These are phyloP conservation scores for Yamadazyma membranifaciens DNA, from an alignment of 1,139 yeast species.

Conservation along the genomic window DNA sequence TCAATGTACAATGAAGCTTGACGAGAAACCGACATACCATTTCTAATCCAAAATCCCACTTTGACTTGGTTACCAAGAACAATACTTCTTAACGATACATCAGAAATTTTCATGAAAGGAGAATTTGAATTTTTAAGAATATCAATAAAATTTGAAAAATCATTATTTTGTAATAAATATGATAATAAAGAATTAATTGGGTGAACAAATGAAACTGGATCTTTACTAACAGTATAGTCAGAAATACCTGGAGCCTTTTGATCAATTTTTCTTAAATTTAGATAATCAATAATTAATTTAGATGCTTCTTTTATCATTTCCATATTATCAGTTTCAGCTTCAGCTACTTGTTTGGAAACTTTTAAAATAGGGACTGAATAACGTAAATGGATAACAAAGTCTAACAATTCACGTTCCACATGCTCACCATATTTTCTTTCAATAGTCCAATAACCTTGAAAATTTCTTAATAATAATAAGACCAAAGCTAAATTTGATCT, in stretches of 20 bases:
- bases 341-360: slow-evolving; percentile 44
- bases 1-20: slow-evolving; percentile 42
- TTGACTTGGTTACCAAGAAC: slow-evolving; percentile 75
- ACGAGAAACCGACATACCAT: slow-evolving; percentile 56
- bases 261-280: slow-evolving; percentile 19
- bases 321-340: slow-evolving; percentile 22
- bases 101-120: slow-evolving; percentile 48
- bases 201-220: slow-evolving; percentile 54
- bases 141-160: slow-evolving; percentile 19
- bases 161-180: slow-evolving; percentile 34
- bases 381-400: slow-evolving; percentile 48
- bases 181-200: slow-evolving; percentile 59
- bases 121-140: slow-evolving; percentile 15
- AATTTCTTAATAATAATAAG: slow-evolving; percentile 43
- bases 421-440: slow-evolving; percentile 66
- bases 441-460: slow-evolving; percentile 59
- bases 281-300: slow-evolving; percentile 21
- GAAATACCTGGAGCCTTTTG: slow-evolving; percentile 36
- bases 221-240: slow-evolving; percentile 45
- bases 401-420: slow-evolving; percentile 54
- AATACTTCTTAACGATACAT: slow-evolving; percentile 56
- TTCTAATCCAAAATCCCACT: slow-evolving; percentile 87
- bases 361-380: slow-evolving; percentile 48
- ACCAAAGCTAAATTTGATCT: slow-evolving; percentile 36
- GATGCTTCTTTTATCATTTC: slow-evolving; percentile 20